phyloP scores from a whole-genome alignment of 331 rosid genomes.

The Pyrus hybrid region DNA sequence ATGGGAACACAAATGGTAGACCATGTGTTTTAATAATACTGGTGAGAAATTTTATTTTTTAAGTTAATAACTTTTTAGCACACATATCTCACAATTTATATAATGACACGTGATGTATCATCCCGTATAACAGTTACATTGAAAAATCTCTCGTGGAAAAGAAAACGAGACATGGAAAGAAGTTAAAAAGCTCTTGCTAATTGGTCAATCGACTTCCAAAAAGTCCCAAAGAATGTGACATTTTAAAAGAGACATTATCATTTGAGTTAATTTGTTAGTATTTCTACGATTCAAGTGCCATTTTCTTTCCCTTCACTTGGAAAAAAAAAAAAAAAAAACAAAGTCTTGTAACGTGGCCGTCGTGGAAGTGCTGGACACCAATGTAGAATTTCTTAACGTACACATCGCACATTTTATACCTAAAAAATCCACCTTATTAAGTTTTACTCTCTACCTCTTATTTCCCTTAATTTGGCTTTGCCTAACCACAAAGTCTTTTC shows the following conservation, averaged over 20 bases:
- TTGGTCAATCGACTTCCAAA: background rate
- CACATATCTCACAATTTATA: too few relatives aligned
- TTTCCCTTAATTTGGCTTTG: background rate
- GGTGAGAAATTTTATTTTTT: too few relatives aligned
- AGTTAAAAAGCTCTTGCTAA: background rate
- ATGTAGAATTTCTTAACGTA: background rate
- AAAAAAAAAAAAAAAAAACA: background rate
- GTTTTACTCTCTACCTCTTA: background rate
- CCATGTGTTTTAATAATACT: too few relatives aligned
- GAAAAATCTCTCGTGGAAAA: constrained; percentile 15
- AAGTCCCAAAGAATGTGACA: constrained; percentile 26
- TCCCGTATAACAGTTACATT: too few relatives aligned
- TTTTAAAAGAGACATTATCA: background rate
- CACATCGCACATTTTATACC: background rate
- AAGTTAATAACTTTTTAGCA: too few relatives aligned
- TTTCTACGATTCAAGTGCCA: background rate
- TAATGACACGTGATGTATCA: too few relatives aligned
- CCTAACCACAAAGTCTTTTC: background rate
- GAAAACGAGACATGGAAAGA: background rate
- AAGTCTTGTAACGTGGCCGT: background rate
- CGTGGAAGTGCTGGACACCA: background rate
- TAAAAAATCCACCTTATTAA: background rate
- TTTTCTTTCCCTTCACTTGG: background rate
- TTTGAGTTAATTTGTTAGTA: background rate
- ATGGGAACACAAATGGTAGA: too few relatives aligned